These are phyloP conservation scores for Alternaria angustiovoidea DNA, from an alignment of 2,329 filamentous ascomycete genomes.

Conservation along the genomic window DNA sequence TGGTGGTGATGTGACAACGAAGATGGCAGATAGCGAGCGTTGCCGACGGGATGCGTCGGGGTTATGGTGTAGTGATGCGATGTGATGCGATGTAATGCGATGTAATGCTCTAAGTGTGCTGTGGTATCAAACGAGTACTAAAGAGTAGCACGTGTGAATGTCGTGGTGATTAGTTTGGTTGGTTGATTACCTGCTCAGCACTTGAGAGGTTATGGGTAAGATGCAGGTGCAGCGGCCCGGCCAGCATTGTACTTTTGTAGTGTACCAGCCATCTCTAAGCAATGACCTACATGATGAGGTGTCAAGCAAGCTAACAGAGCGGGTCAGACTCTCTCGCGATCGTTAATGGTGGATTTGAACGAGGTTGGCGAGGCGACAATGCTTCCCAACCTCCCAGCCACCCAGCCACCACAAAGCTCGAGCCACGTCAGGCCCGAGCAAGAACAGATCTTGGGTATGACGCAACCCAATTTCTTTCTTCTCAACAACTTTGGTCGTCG, in stretches of 20 bases:
- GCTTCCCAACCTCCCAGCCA: slow-evolving; percentile 35
- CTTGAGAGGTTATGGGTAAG: slow-evolving; percentile 32
- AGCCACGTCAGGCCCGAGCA: slow-evolving; percentile 3
- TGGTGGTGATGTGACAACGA: slow-evolving; percentile 23
- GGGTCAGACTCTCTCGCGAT: slow-evolving; percentile 11
- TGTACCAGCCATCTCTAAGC: slow-evolving; percentile 47
- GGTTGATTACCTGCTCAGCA: slow-evolving; percentile 26
- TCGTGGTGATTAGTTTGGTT: slow-evolving; percentile 12
- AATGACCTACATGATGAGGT: slow-evolving; percentile 36
- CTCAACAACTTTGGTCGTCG: neutral
- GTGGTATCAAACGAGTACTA: slow-evolving; percentile 14
- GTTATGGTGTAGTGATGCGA: slow-evolving; percentile 13
- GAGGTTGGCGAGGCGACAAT: slow-evolving; percentile 43
- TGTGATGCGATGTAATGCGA: neutral
- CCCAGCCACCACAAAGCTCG: neutral
- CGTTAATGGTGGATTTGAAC: slow-evolving; percentile 21
- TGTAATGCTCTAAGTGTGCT: slow-evolving; percentile 10
- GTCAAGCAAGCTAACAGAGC: slow-evolving; percentile 30
- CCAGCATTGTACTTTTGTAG: slow-evolving; percentile 39
- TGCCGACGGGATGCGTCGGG: slow-evolving; percentile 6
- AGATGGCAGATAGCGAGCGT: slow-evolving; percentile 10
- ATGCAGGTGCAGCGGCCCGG: slow-evolving; percentile 26
- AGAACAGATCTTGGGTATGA: slow-evolving; percentile 10
- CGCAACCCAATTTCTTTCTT: slow-evolving; percentile 7
- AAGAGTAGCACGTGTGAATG: slow-evolving; percentile 19